Evolutionary conservation across 2,329 filamentous ascomycete genomes (phyloP), one percentile per base, ranked within the genome.

Genomic region (Ascochyta pisi): DNA sequence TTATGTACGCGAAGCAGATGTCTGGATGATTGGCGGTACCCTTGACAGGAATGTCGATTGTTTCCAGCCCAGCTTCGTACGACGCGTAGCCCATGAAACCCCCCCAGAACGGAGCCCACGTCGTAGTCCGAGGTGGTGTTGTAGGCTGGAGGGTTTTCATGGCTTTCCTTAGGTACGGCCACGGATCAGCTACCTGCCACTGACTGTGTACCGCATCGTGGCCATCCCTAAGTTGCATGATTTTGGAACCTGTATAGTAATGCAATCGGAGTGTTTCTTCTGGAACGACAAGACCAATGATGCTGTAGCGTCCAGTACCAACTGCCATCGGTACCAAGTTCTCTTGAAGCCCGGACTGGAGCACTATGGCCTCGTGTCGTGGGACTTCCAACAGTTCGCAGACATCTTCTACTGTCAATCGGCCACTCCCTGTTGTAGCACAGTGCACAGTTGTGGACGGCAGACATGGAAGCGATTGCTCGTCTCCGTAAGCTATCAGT

Each of bases 71-170:
- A 70, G 92, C 86, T 73, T 96, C 92, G 58, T 96, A 96, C 0
- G 90, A 92, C 46, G 92, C 83, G 67, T 89, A 96, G 0, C 92
- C 92, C 77, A 96, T 86, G 56, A 96, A 87, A 0, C 92, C 92
- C 47, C 91, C 92, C 75, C 90, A 86, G 70, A 96, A 96, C 0
- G 90, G 84, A 0, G 77, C 76, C 33, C 68, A 73, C 8, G 68
- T 74, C 6, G 61, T 47, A 13, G 61, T 69, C 1, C 55, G 58
- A 34, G 73, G 73, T 40, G 58, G 59, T 27, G 50, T 63, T 24
- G 55, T 57, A 19, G 74, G 74, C 49, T 65, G 71, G 5, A 76
- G 71, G 7, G 63, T 52, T 33, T 69, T 60, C 70, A 81, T 77
- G 27, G 77, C 71, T 4, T 62, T 61, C 40, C 75, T 75, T 6